Evolutionary conservation across 1,284 basidiomycete genomes (phyloP).

Genomic region (Melampsora americana): DNA sequence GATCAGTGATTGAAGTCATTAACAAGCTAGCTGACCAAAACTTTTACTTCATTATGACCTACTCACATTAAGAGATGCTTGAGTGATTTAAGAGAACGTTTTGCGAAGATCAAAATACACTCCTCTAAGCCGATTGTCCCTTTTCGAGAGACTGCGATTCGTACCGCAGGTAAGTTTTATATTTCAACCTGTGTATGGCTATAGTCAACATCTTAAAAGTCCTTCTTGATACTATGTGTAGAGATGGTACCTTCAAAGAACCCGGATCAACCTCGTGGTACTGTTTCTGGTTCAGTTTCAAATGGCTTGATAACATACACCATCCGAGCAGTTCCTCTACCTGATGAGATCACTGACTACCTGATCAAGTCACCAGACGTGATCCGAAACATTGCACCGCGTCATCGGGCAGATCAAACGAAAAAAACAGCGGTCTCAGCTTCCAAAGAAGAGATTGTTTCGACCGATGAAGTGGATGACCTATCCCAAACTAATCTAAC

Average conservation of each 20-base stretch:
- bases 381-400: slow-evolving; percentile 16
- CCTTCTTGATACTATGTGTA: slow-evolving; percentile 43
- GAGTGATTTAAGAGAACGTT: slow-evolving; percentile 89
- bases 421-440: slow-evolving; percentile 51
- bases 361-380: slow-evolving; percentile 54
- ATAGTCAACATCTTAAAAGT: slow-evolving; percentile 5
- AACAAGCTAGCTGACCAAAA: slow-evolving; percentile 12
- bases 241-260: slow-evolving; percentile 88
- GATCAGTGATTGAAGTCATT: neutral
- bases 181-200: neutral
- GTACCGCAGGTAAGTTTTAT: slow-evolving; percentile 63
- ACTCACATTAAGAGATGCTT: slow-evolving; percentile 69
- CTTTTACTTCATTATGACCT: slow-evolving; percentile 29
- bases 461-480: neutral
- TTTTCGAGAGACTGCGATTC: slow-evolving; percentile 91
- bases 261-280: slow-evolving; percentile 69
- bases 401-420: slow-evolving; percentile 46
- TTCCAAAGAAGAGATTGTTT: slow-evolving; percentile 47
- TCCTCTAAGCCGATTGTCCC: slow-evolving; percentile 94
- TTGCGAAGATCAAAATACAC: slow-evolving; percentile 87
- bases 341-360: slow-evolving; percentile 67
- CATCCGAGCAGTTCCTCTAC: slow-evolving; percentile 77
- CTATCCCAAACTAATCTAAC: slow-evolving; percentile 47
- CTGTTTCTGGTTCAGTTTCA: slow-evolving; percentile 67
- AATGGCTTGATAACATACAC: slow-evolving; percentile 76